Base-by-base conservation (phyloP, 192 early-diverging fungal species). In the Coemansia asiatica region DNA sequence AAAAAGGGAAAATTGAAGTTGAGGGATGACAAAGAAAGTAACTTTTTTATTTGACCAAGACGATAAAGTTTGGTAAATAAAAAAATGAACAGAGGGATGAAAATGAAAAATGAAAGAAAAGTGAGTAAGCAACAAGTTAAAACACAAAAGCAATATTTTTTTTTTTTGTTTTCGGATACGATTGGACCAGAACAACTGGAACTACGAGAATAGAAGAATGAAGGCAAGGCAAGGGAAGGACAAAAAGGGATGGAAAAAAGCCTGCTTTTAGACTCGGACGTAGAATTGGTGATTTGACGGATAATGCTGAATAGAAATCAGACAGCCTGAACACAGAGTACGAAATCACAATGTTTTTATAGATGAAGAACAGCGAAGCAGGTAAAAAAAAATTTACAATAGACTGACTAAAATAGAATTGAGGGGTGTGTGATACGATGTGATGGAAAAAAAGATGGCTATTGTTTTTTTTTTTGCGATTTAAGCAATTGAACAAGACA, bases 121-220 rank as follows among this genome's bases (percentile, higher is more conserved):
- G 19, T 6, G 15, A 51, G 2, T 51, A 26, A 26, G 5, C 50
- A 51, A 6, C 8, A 13, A 51, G 25, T 26, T 25, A 21, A 7
- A 51, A 22, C 4, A 51, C n/a, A 51, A 51, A 51, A 51, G 50
- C 25, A 26, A 10, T 26, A 21, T 33, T 5, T 2, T 5, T 1
- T 51, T 51, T 56, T 33, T 26, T 3, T 56, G 55, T 31, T 31
- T 56, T 57, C 56, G 56, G 56, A 57, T 57, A 35, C 33, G 33
- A 36, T 31, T 35, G 28, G 31, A 18, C 29, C 56, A 36, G 33
- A 57, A 57, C 33, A 55, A 31, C 21, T 36, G n/a, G 56, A 58
- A 33, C 19, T 21, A n/a, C 18, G 25, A 18, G 33, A 58, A 46
- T 9, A 47, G 21, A 44, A 27, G 22, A 47, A 60, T 13, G 58